These are phyloP conservation scores for Cynara cardunculus DNA, from an alignment of 129 eudicot genomes.

Conservation along the genomic window DNA sequence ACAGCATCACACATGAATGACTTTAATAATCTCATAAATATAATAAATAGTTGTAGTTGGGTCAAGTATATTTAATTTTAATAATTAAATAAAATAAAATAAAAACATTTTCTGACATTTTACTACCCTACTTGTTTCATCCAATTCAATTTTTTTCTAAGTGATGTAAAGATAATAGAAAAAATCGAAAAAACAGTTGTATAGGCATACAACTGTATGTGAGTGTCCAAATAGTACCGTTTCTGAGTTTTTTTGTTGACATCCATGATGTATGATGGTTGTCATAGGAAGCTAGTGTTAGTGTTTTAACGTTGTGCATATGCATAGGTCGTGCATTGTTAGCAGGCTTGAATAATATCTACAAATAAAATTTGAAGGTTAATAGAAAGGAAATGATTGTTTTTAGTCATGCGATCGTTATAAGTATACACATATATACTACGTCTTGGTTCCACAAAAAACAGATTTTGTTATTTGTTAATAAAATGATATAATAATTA, in stretches of 20 bases:
- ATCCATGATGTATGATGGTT: not conserved
- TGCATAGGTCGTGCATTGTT: too few relatives aligned
- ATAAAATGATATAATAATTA: not conserved
- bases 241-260: not conserved
- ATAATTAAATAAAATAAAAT: not conserved
- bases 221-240: not conserved
- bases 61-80: constrained; percentile 14
- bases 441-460: too few relatives aligned
- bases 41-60: constrained; percentile 24
- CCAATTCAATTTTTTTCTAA: not conserved
- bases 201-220: not conserved
- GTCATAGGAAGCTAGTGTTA: not conserved
- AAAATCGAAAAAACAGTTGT: not conserved
- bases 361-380: not conserved
- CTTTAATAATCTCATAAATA: constrained; percentile 29
- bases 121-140: constrained; percentile 33
- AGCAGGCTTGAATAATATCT: not conserved
- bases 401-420: not conserved
- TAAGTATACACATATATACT: not conserved
- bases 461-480: too few relatives aligned
- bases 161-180: not conserved
- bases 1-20: constrained; percentile 34
- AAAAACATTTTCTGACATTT: constrained; percentile 31
- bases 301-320: too few relatives aligned
- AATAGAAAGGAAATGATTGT: not conserved